phyloP scores from a whole-genome alignment of 306 rosid genomes.

The Rosa multiflora region DNA sequence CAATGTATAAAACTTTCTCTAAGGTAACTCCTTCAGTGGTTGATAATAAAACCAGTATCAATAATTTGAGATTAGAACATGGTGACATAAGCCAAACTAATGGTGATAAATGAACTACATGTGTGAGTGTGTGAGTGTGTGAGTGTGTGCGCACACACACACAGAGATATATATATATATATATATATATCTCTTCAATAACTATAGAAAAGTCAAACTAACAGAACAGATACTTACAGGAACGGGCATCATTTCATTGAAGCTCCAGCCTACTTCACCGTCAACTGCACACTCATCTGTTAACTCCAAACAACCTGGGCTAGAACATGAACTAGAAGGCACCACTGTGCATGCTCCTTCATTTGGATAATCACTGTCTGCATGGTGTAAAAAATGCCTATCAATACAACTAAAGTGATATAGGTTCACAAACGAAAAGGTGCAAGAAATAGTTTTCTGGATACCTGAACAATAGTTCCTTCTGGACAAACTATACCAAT shows the following conservation, averaged over 20 bases:
- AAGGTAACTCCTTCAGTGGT: not conserved
- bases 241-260: constrained; percentile 61
- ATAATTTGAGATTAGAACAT: constrained; percentile 11
- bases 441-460: constrained; percentile 16
- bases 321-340: constrained; percentile 61
- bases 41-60: not conserved
- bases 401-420: constrained; percentile 18
- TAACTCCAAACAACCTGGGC: constrained; percentile 44
- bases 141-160: too few relatives aligned
- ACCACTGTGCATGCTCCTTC: constrained; percentile 35
- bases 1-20: not conserved
- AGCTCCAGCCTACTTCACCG: constrained; percentile 56
- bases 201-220: constrained; percentile 26
- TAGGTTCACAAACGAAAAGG: constrained; percentile 2
- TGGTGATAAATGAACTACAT: constrained; percentile 6
- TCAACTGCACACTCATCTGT: constrained; percentile 47
- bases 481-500: constrained; percentile 54
- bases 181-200: constrained; percentile 15
- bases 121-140: not conserved
- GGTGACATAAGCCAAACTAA: constrained; percentile 12
- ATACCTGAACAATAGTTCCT: constrained; percentile 56
- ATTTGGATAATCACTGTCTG: constrained; percentile 43
- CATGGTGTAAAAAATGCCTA: constrained; percentile 19
- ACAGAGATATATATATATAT: too few relatives aligned
- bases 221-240: constrained; percentile 59